Base-by-base conservation (phyloP, 148 eudicot species). In the Spergularia bocconei region DNA sequence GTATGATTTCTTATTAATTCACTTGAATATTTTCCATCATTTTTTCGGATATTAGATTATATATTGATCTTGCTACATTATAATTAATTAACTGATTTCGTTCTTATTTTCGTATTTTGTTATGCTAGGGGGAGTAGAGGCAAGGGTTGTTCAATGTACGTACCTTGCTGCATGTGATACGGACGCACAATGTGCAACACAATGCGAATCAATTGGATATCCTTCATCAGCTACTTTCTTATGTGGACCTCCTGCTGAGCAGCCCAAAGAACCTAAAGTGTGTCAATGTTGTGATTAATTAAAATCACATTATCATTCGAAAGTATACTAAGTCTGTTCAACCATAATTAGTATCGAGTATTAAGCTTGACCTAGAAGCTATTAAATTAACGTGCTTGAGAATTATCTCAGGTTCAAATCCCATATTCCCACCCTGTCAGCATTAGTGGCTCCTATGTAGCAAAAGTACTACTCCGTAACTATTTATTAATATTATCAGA, bases 261-360 rank as follows among this genome's bases (percentile, higher is more conserved):
- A 71, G 1, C 36, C 64, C 12, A 4, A 8, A 3, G 14, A 25
- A 33, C 51, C 63, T 36, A 39, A 71, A 55, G 29, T 71, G 0
- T 71, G 74, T 36, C 7, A 4, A 55, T 71, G 63, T 38, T 71
- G 74, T 71, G 11, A 7, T 15, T 13, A 38, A 48, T 38, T 29
- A 1, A 20, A 29, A 29, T 29, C 71, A 29, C 11, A 48, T 11
- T 38, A 6, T 67, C 20, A 11, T 48, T 48, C 52, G 14, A 55
- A 16, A 20, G 50, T 19, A 13, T 0, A 47, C 56, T 29, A 29
- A 2, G 36, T 29, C 1, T 67, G 16, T 62, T 23, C 65, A 62
- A 23, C 39, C 1, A 29, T 29, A 29, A 25, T 29, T 9, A 62
- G 1, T 5, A 62, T 12, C 17, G 9, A 23, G 36, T n/a, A 59